Conservation (phyloP, 345 rosid genomes). For the Eucalyptus guilfoylei region DNA sequence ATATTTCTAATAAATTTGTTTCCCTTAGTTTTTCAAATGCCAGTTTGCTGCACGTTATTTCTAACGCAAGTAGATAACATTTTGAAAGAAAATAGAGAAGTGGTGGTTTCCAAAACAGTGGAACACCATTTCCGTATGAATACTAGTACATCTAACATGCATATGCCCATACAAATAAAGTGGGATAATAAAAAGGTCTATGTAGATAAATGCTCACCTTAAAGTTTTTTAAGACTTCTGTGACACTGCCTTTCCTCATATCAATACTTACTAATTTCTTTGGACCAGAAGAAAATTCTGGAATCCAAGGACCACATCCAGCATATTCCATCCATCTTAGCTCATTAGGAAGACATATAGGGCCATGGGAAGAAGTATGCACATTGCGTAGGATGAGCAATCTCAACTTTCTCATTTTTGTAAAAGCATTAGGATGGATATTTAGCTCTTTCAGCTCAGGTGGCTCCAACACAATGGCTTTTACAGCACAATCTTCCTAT, state of each 20-base stretch:
- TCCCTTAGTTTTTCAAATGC: background rate
- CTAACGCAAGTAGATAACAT: background rate
- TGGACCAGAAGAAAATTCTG: background rate
- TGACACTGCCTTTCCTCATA: rapidly evolving
- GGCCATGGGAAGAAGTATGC: rapidly evolving
- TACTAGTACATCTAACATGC: background rate
- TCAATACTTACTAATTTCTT: background rate
- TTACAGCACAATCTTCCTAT: background rate
- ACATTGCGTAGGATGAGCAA: background rate
- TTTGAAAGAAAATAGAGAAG: background rate
- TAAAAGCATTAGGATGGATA: background rate
- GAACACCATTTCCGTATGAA: too few species aligned
- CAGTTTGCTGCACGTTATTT: background rate
- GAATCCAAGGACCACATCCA: background rate
- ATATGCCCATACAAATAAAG: background rate
- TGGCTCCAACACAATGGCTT: background rate
- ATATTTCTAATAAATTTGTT: background rate
- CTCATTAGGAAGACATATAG: background rate
- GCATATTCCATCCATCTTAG: background rate
- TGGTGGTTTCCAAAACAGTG: rapidly evolving
- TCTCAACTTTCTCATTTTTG: background rate
- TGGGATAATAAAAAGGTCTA: background rate
- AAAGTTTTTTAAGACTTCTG: rapidly evolving
- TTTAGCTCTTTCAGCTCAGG: rapidly evolving
- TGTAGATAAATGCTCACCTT: background rate